Conservation (phyloP, 1,139 yeast species). For the Debaryomycetaceae sp. region DNA sequence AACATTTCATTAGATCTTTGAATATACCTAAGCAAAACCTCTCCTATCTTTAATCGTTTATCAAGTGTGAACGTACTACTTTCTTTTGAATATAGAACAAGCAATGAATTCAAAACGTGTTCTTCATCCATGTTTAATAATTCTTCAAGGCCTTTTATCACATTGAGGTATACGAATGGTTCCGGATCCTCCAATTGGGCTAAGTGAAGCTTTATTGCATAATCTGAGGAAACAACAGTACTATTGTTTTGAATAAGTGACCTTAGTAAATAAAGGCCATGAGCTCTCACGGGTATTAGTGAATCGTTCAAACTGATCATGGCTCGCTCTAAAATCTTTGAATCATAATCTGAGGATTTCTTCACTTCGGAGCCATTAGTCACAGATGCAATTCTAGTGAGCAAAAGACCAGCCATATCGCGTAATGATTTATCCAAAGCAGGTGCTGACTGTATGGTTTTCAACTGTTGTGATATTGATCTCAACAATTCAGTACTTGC, state of each 20-base stretch:
- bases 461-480: conserved; percentile 25
- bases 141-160: conserved; percentile 71
- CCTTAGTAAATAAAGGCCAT: conserved; percentile 69
- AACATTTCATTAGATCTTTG: conserved; percentile 48
- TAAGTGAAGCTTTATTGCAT: conserved; percentile 60
- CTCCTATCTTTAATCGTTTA: conserved; percentile 73
- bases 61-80: conserved; percentile 44
- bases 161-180: conserved; percentile 81
- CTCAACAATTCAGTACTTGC: conserved; percentile 20
- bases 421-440: conserved; percentile 5
- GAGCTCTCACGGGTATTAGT: conserved; percentile 79
- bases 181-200: conserved; percentile 72
- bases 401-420: conserved; percentile 25
- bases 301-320: conserved; percentile 71
- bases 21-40: conserved; percentile 64
- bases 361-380: conserved; percentile 23
- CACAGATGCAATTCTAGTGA: conserved; percentile 25
- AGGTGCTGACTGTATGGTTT: conserved; percentile 11
- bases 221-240: conserved; percentile 47
- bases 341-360: conserved; percentile 13
- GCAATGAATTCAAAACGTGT: conserved; percentile 36
- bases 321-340: conserved; percentile 47
- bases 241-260: conserved; percentile 52
- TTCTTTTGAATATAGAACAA: conserved; percentile 38
- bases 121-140: conserved; percentile 47